A percentile compares a stretch with the other conserved stretches of the same genome.
Evolutionary conservation across 2,329 filamentous ascomycete species (phyloP).

Genomic region (Dryadomyces quercus-mongolicae): DNA sequence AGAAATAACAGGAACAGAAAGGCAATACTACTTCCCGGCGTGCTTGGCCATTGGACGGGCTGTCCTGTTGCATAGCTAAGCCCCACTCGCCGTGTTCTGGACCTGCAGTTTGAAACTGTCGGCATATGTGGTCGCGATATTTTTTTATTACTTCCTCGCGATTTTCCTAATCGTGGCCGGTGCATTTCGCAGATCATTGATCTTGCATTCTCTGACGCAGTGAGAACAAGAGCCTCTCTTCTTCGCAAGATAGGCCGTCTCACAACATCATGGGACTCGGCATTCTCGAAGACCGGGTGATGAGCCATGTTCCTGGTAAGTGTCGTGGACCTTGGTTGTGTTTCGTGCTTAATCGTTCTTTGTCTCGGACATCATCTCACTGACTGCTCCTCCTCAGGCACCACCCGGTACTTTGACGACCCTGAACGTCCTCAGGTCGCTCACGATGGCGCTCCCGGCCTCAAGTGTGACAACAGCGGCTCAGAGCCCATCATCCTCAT

Average conservation of each 20-base stretch:
- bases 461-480: slow-evolving; percentile 65
- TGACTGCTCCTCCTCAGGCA: slow-evolving; percentile 24
- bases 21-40: no score
- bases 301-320: slow-evolving; percentile 64
- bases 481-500: slow-evolving; percentile 60
- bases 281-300: slow-evolving; percentile 55
- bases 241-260: not conserved
- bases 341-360: no score
- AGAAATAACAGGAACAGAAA: no score
- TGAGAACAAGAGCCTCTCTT: not conserved
- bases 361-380: no score
- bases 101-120: no score
- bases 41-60: no score
- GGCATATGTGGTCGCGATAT: not conserved
- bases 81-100: no score
- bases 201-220: not conserved
- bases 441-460: slow-evolving; percentile 25
- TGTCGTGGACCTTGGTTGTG: not conserved
- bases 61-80: no score
- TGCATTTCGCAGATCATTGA: not conserved
- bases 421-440: slow-evolving; percentile 33
- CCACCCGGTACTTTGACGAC: slow-evolving; percentile 53
- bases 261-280: slow-evolving; percentile 54
- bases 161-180: no score
- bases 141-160: no score